These are phyloP conservation scores for Rubroboletus satanas DNA, from an alignment of 768 basidiomycete species.

Conservation along the genomic window DNA sequence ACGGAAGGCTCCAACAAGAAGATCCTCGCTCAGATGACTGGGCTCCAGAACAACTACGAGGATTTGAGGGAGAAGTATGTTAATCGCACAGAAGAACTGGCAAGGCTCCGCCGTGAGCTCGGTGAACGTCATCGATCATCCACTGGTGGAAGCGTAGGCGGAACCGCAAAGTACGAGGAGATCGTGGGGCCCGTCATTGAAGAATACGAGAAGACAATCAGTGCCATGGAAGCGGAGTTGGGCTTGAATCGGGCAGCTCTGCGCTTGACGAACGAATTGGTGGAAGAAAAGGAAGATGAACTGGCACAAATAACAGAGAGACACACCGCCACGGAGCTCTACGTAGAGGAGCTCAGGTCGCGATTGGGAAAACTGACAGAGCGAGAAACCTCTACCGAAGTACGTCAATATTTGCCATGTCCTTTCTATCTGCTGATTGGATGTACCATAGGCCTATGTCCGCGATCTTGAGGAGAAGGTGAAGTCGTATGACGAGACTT, in stretches of 20 bases:
- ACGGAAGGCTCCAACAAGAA: constrained; percentile 68
- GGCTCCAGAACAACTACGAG: constrained; percentile 83
- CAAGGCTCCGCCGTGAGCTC: constrained; percentile 71
- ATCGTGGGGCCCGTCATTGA: constrained; percentile 97
- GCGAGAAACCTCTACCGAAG: constrained; percentile 90
- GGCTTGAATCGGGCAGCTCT: constrained; percentile 83
- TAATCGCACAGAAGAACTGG: constrained; percentile 85
- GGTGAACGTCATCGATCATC: constrained; percentile 68
- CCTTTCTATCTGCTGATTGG: neutral
- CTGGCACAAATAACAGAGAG: constrained; percentile 60
- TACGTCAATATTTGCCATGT: constrained; percentile 31
- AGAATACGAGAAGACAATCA: constrained; percentile 97
- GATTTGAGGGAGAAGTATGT: constrained; percentile 80
- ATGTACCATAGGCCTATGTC: constrained; percentile 69
- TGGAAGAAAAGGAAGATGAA: constrained; percentile 88
- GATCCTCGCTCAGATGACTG: constrained; percentile 74
- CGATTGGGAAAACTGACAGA: constrained; percentile 81
- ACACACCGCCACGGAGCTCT: constrained; percentile 75
- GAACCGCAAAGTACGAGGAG: constrained; percentile 80
- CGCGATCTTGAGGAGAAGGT: constrained; percentile 92
- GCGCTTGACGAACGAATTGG: constrained; percentile 86
- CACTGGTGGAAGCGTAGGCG: constrained; percentile 56
- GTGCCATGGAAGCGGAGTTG: constrained; percentile 90
- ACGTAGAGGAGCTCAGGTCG: constrained; percentile 80
- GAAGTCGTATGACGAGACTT: constrained; percentile 77